Evolutionary conservation across 306 rosid species (phyloP).

Genomic region (Castanea mollissima): DNA sequence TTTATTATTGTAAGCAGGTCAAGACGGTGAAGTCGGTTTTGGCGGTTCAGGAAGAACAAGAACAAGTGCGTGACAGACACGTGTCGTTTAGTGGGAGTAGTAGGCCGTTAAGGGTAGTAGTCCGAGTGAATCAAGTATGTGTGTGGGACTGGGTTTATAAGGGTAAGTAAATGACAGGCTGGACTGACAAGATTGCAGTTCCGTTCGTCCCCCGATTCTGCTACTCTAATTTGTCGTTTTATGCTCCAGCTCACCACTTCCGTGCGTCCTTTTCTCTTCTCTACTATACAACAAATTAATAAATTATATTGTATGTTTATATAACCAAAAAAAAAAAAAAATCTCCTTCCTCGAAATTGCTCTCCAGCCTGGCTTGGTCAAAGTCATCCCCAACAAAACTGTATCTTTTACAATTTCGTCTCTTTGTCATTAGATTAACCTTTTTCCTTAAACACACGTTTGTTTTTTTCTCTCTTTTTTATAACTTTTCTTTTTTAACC

Average conservation of each 20-base stretch:
- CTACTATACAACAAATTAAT: neutral
- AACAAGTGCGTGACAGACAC: slow-evolving; percentile 28
- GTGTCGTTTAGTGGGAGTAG: slow-evolving; percentile 25
- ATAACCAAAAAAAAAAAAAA: neutral
- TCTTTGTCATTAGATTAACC: neutral
- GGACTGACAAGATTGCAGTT: slow-evolving; percentile 33
- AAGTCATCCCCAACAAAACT: slow-evolving; percentile 21
- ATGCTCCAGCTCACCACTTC: slow-evolving; percentile 31
- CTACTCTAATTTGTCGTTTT: slow-evolving; percentile 42
- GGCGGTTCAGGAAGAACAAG: slow-evolving; percentile 8
- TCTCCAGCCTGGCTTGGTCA: slow-evolving; percentile 54
- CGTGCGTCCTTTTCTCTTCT: slow-evolving; percentile 28
- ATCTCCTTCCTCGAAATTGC: slow-evolving; percentile 16
- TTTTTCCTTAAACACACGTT: slow-evolving; percentile 5
- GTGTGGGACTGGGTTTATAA: neutral
- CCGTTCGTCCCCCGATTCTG: slow-evolving; percentile 42
- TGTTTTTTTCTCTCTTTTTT: neutral
- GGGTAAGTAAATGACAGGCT: slow-evolving; percentile 38
- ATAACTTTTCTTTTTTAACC: neutral
- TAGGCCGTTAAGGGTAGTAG: slow-evolving; percentile 38
- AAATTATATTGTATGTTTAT: no score
- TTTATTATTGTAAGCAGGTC: neutral
- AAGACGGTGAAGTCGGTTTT: slow-evolving; percentile 36
- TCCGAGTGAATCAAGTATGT: neutral
- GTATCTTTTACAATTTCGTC: neutral